A percentile compares a stretch with the other conserved stretches of the same genome.
Evolutionary conservation across 805 yeast species (phyloP).

Genomic region (Cyberlindnera euphorbiae): DNA sequence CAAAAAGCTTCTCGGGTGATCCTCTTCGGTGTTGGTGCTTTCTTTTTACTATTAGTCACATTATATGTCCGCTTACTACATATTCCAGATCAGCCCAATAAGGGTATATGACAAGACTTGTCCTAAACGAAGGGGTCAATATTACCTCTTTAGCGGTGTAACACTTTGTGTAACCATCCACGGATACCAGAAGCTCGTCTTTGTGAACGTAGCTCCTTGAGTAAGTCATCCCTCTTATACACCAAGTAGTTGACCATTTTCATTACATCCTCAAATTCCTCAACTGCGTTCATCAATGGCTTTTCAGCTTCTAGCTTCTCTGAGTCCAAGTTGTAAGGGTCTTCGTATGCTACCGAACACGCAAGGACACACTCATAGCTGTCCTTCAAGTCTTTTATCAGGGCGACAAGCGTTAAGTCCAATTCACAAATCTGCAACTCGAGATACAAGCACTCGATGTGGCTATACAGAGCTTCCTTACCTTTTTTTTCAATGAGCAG

Average conservation of each 20-base stretch:
- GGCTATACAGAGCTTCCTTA: neutral
- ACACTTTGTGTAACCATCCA: too few species aligned
- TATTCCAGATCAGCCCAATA: too few species aligned
- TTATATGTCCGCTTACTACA: too few species aligned
- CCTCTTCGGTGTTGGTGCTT: too few species aligned
- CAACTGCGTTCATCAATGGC: constrained; percentile 1
- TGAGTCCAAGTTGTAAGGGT: constrained; percentile 4
- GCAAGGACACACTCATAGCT: neutral
- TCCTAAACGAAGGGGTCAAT: too few species aligned
- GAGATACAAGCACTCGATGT: neutral
- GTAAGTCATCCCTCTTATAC: neutral
- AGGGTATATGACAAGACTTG: too few species aligned
- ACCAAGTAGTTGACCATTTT: constrained; percentile 5
- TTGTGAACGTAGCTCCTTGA: neutral
- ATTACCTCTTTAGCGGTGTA: too few species aligned
- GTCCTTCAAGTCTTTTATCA: constrained; percentile 1
- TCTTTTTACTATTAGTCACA: too few species aligned
- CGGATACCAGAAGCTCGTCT: too few species aligned
- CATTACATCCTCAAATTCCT: constrained; percentile 4
- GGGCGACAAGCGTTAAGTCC: constrained; percentile 8
- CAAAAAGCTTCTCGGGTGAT: neutral
- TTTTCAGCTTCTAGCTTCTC: constrained; percentile 2
- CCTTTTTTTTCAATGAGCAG: neutral
- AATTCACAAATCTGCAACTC: constrained; percentile 9
- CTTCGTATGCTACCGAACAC: neutral